Evolutionary conservation across 108 stramenopile genomes (phyloP), one percentile per base, ranked within the genome.

Genomic region (Nannochloropsis gaditana): DNA sequence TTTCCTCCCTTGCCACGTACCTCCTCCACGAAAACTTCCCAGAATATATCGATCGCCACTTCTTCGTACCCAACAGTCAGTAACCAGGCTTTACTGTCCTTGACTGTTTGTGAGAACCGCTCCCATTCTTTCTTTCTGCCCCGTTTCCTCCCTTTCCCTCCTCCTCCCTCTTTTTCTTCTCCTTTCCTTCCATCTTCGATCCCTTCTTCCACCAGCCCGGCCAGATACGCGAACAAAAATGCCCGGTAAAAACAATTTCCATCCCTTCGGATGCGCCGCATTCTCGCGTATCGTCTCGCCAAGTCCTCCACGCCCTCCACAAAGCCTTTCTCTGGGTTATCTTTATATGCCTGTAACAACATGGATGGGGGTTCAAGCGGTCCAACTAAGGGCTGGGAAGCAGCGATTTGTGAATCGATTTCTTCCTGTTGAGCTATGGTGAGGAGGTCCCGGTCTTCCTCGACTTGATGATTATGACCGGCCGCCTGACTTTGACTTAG

Each of bases 171-270:
- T 21, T 41, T 85, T 10, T 80, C 31, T 10, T 11, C 31, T 43
- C 42, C 17, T 10, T 43, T n/a, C n/a, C 83, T 41, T 86, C 31
- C 45, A 17, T 41, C 79, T 44, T 21, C 9, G 50, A 21, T 17
- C 42, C 82, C 21, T 43, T 45, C 43, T 5, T 41, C 19, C 83
- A 93, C 82, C 44, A 96, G 84, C 43, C 59, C 44, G 83, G 96
- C 96, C 44, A 93, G 93, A 10, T 95, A 91, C 45, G 87, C 87
- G 85, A 94, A 97, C 5, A 95, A 86, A 83, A 97, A 94, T 41
- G 94, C 93, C 6, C 97, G 93, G 87, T 96, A 97, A 86, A 94
- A 97, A 84, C 97, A 97, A 88, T 96, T 96, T 9, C 96, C 96
- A 90, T 97, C 97, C 19, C 96, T 96, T 6, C 96, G 93, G 21